These are phyloP conservation scores for Fusarium sp. DNA, from an alignment of 2,329 filamentous ascomycete species.

Conservation along the genomic window DNA sequence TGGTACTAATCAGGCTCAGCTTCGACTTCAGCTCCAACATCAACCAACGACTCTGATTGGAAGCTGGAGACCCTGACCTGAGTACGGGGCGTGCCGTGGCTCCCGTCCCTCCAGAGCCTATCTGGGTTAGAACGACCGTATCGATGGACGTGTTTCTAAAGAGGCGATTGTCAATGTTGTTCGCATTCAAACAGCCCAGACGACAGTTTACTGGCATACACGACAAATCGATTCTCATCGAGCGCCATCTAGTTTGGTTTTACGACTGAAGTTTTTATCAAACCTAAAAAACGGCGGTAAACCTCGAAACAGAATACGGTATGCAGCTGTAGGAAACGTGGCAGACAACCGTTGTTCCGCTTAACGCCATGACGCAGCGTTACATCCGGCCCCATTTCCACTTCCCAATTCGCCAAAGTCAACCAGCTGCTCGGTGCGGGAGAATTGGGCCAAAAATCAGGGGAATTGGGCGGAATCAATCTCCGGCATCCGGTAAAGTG, in stretches of 20 bases:
- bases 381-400: conserved; percentile 24
- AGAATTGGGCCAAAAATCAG: conserved; percentile 10
- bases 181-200: neutral
- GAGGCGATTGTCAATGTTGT: neutral
- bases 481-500: conserved; percentile 39
- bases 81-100: conserved; percentile 41
- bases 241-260: neutral
- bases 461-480: conserved; percentile 34
- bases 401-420: conserved; percentile 40
- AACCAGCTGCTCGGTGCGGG: conserved; percentile 44
- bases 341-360: conserved; percentile 24
- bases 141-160: conserved; percentile 6
- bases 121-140: conserved; percentile 23
- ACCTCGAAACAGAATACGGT: conserved; percentile 11
- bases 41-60: conserved; percentile 35
- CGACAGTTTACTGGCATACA: neutral
- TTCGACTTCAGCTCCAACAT: conserved; percentile 11
- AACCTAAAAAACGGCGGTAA: conserved; percentile 3
- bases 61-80: neutral
- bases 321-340: conserved; percentile 27
- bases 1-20: neutral
- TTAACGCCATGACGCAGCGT: conserved; percentile 36
- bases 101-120: conserved; percentile 38
- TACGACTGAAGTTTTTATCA: neutral
- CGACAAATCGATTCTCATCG: neutral